Base-by-base conservation (phyloP, 2,329 filamentous ascomycete genomes). In the Fusarium xyrophilum region DNA sequence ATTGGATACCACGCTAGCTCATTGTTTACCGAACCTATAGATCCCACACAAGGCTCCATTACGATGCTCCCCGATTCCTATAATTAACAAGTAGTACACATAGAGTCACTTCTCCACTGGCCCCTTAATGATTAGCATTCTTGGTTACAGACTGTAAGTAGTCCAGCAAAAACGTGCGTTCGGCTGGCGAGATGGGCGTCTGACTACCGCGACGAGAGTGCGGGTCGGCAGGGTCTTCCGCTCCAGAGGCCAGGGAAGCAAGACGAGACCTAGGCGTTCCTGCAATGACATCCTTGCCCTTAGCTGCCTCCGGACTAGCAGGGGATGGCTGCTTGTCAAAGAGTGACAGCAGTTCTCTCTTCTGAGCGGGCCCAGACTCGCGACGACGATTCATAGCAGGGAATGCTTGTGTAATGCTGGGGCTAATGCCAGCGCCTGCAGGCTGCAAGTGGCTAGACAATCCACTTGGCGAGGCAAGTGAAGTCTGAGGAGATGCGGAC, bases 141-240 rank as follows among this genome's bases (percentile, higher is more conserved):
- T 80, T 79, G 14, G 83, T 82, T 5, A 83, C 81, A 28, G 82
- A 82, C 67, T 92, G 87, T 72, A 96, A 80, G 75, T 93, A 96
- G 13, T 87, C 90, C 53, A 96, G 82, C 75, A 96, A 80, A 73
- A 96, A 96, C 19, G 84, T 89, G 75, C 91, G 90, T 70, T 96
- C 89, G 1, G 88, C 90, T 0, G 91, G 86, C 7, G 89, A 91
- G 44, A 89, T 88, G 15, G 86, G 82, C 33, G 83, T 82, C 73
- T 85, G 81, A 65, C 83, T 86, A 21, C 81, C 82, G 14, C 84
- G 80, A 40, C 83, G 79, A 38, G 79, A 80, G 27, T 69, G 76
- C 3, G 71, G 60, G 43, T 58, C 54, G 27, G 32, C 65, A 51
- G 60, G 39, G 25, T 81, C 80, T 15, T 78, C 79, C 30, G 71